Percentiles rank a stretch among this genome's conserved stretches.
Conservation (phyloP, 2,329 filamentous ascomycete genomes). For the Myriosclerotinia scirpicola region DNA sequence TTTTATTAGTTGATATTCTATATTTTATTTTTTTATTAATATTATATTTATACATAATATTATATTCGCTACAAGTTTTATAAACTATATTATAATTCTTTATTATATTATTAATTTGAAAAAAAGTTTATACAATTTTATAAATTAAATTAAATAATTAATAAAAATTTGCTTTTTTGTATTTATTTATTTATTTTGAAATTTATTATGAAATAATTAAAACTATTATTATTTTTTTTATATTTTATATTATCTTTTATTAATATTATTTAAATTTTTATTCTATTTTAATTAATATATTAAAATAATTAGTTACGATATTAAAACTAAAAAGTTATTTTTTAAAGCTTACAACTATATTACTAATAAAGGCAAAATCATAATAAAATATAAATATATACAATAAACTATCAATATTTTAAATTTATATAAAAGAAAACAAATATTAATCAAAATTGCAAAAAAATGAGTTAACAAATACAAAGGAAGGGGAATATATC, state of each 20-base stretch:
- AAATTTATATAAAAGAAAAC: background rate
- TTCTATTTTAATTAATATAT: too few relatives aligned
- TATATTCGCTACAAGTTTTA: background rate
- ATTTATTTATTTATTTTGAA: too few relatives aligned
- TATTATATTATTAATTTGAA: background rate
- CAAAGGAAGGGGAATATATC: background rate
- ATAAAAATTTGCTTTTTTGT: too few relatives aligned
- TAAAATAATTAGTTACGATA: background rate
- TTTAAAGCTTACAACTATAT: background rate
- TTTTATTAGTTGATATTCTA: background rate
- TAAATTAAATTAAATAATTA: background rate
- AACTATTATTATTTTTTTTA: too few relatives aligned
- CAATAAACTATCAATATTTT: background rate
- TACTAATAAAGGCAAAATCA: background rate
- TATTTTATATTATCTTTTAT: too few relatives aligned
- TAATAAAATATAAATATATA: background rate
- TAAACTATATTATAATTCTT: background rate
- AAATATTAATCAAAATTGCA: background rate
- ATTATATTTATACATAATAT: background rate
- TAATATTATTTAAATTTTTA: too few relatives aligned
- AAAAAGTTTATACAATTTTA: background rate
- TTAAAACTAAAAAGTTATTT: background rate
- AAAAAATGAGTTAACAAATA: background rate
- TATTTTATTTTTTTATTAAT: background rate
- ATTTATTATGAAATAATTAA: too few relatives aligned